Base-by-base conservation (phyloP, 345 rosid species). In the Eutrema japonicum region DNA sequence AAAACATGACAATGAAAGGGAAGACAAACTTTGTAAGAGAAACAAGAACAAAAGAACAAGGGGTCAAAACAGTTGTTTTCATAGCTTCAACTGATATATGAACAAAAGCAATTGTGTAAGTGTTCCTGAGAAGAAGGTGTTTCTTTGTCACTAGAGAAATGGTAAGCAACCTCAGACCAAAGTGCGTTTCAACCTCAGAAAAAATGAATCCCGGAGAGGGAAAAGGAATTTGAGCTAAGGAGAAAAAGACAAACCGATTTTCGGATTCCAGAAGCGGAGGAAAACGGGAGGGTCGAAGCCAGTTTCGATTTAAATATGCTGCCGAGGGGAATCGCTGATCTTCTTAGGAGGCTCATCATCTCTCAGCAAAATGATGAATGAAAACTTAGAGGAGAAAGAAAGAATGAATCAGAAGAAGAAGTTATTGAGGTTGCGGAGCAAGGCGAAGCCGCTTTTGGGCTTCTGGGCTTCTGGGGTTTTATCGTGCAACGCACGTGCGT, bases 281-380 rank as follows among this genome's bases (percentile, higher is more conserved):
- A 66, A 16, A 70, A 71, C 16, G 59, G 62, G 48, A 54, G 62
- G 61, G 60, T 27, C 45, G 64, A 66, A 71, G 66, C 43, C 52
- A 76, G 71, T 7, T 49, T 66, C 16, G 64, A 66, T 36, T 66
- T 66, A 11, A 69, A 50, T 16, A 22, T 64, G 59, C 47, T 47
- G 53, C 22, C 42, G 69, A 61, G 22, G 67, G 75, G 57, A 35
- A 61, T 45, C 48, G 66, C 77, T 51, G 75, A 76, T 75, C 82
- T 77, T 77, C 83, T 70, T 30, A 76, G 18, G 42, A 70, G 65
- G 16, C 45, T 68, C 74, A 76, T 84, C 82, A 62, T 69, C 45
- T 58, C 73, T 66, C 51, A 48, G 26, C 26, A 51, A 66, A 49
- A 7, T 22, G 46, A 14, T 48, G 45, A 22, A 18, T 4, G 43